These are phyloP conservation scores for Colletotrichum sp. DNA, from an alignment of 2,329 filamentous ascomycete species.

Conservation along the genomic window DNA sequence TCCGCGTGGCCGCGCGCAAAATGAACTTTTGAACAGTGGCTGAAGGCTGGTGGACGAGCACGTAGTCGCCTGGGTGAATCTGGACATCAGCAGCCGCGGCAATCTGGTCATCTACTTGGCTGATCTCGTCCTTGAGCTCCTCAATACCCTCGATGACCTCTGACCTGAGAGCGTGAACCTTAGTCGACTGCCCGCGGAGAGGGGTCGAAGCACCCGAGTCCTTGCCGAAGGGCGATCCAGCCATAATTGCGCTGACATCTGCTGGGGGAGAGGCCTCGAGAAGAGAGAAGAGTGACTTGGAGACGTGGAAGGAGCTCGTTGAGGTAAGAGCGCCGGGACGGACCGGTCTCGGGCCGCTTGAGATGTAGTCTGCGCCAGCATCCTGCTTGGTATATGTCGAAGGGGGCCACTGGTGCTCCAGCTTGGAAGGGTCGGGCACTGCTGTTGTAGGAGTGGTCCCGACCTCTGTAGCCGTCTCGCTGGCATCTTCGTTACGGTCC, in stretches of 20 bases:
- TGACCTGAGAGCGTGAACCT: slow-evolving; percentile 75
- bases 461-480: slow-evolving; percentile 63
- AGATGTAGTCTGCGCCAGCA: slow-evolving; percentile 25
- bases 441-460: slow-evolving; percentile 44
- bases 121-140: slow-evolving; percentile 95
- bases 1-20: slow-evolving; percentile 83
- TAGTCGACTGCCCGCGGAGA: slow-evolving; percentile 44
- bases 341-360: slow-evolving; percentile 22
- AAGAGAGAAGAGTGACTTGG: slow-evolving; percentile 86
- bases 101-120: slow-evolving; percentile 92
- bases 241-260: slow-evolving; percentile 34
- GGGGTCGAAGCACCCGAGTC: slow-evolving; percentile 57
- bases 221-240: slow-evolving; percentile 50
- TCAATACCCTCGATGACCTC: slow-evolving; percentile 94
- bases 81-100: slow-evolving; percentile 87
- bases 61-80: slow-evolving; percentile 91
- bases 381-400: slow-evolving; percentile 40
- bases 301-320: slow-evolving; percentile 67
- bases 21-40: slow-evolving; percentile 89
- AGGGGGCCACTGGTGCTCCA: slow-evolving; percentile 33
- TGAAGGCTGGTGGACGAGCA: slow-evolving; percentile 87
- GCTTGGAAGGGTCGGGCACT: slow-evolving; percentile 31
- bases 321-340: slow-evolving; percentile 68
- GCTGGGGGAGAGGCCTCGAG: slow-evolving; percentile 73
- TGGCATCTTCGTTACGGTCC: slow-evolving; percentile 65